phyloP scores from a whole-genome alignment of 2,329 filamentous ascomycete genomes.

The Calonectria multiphialidica region DNA sequence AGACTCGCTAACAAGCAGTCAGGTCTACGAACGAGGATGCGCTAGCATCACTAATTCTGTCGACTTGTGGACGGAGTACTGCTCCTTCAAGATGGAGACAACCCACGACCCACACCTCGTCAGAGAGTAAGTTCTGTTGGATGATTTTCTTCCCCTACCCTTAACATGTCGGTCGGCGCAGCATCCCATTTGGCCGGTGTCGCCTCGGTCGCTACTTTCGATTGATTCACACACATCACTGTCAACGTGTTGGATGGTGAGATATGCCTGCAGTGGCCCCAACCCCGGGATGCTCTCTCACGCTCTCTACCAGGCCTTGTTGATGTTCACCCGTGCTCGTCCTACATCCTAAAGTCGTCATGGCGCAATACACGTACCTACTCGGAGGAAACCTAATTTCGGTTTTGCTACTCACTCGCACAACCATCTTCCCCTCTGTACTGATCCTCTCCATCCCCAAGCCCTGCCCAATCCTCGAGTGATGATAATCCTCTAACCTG shows the following conservation, averaged over 20 bases:
- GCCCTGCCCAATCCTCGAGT: conserved; percentile 49
- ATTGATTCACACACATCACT: conserved; percentile 51
- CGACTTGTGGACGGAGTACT: conserved; percentile 98
- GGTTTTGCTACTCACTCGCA: conserved; percentile 65
- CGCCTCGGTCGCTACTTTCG: conserved; percentile 54
- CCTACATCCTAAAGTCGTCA: conserved; percentile 55
- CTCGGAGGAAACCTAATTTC: conserved; percentile 52
- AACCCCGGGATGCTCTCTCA: conserved; percentile 73
- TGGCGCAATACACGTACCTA: conserved; percentile 50
- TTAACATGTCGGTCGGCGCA: conserved; percentile 67
- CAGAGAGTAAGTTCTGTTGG: conserved; percentile 94
- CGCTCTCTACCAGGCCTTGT: conserved; percentile 73
- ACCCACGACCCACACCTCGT: conserved; percentile 94
- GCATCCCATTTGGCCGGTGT: conserved; percentile 55
- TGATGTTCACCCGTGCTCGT: conserved; percentile 54
- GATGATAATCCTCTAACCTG: conserved; percentile 43
- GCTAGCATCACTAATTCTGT: conserved; percentile 94
- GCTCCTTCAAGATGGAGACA: conserved; percentile 97
- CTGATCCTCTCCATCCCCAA: conserved; percentile 61
- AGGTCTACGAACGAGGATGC: conserved; percentile 96
- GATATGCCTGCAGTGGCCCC: conserved; percentile 74
- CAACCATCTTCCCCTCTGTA: conserved; percentile 66
- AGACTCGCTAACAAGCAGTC: conserved; percentile 28
- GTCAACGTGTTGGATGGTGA: conserved; percentile 71
- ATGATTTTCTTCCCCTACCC: conserved; percentile 78